phyloP scores from a whole-genome alignment of 2,329 filamentous ascomycete species.

The Aspergillus pseudoviridinutans region DNA sequence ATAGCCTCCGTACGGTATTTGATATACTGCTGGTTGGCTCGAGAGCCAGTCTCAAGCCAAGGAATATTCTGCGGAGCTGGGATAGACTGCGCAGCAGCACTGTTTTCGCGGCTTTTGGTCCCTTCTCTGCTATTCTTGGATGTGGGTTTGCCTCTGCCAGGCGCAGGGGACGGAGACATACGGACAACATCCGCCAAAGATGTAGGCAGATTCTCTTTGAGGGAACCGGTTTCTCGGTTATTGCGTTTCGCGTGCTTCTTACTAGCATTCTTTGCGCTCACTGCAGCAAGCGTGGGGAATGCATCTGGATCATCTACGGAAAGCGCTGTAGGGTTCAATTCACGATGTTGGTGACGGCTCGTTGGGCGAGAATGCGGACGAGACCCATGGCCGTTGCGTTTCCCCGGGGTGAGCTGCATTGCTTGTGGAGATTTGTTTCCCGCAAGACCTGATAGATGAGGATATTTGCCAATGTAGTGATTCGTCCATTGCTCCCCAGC shows the following conservation, averaged over 20 bases:
- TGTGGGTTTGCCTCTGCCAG: constrained; percentile 51
- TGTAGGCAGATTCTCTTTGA: constrained; percentile 67
- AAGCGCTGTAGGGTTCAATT: constrained; percentile 62
- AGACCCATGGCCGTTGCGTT: constrained; percentile 47
- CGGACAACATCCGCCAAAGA: constrained; percentile 92
- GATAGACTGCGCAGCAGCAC: constrained; percentile 76
- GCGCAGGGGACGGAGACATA: constrained; percentile 83
- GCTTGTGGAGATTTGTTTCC: constrained; percentile 43
- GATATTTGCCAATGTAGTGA: constrained; percentile 42
- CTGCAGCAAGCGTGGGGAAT: constrained; percentile 83
- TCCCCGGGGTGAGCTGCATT: constrained; percentile 27
- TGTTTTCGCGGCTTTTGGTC: constrained; percentile 69
- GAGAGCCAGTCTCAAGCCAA: constrained; percentile 90
- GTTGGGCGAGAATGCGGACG: constrained; percentile 76
- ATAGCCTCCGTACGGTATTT: constrained; percentile 95
- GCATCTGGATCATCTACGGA: constrained; percentile 92
- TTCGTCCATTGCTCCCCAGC: constrained; percentile 57
- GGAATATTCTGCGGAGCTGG: constrained; percentile 86
- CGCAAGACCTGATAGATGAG: constrained; percentile 40
- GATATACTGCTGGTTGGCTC: constrained; percentile 88
- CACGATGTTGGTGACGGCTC: constrained; percentile 71
- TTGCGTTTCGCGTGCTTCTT: constrained; percentile 95
- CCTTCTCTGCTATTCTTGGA: constrained; percentile 59
- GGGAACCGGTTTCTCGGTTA: constrained; percentile 46
- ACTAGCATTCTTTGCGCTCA: constrained; percentile 61